A percentile compares a stretch with the other conserved stretches of the same genome.
phyloP scores from a whole-genome alignment of 805 yeast genomes.

The Teunomyces pallodes region DNA sequence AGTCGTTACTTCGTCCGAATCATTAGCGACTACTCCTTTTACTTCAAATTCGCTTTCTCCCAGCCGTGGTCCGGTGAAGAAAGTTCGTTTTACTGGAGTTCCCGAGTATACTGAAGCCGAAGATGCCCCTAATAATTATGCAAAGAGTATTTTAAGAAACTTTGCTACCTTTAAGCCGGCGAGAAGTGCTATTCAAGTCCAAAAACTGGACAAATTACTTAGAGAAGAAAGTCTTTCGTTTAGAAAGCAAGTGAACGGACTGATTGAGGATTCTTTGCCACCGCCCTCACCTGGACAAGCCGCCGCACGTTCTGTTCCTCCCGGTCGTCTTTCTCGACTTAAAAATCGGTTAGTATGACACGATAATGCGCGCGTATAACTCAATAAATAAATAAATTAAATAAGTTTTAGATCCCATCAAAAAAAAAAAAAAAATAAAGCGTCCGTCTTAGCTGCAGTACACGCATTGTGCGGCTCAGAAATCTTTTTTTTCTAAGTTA shows the following conservation, averaged over 20 bases:
- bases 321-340: slow-evolving; percentile 18
- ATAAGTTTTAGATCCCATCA: background rate
- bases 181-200: slow-evolving; percentile 13
- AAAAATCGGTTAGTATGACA: slow-evolving; percentile 15
- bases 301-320: background rate
- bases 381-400: too few species aligned
- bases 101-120: slow-evolving; percentile 50
- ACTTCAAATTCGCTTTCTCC: slow-evolving; percentile 9
- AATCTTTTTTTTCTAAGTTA: background rate
- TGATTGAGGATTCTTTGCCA: background rate
- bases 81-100: slow-evolving; percentile 53
- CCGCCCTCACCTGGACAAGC: slow-evolving; percentile 2
- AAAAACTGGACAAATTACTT: slow-evolving; percentile 35
- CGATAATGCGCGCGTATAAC: too few species aligned
- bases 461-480: slow-evolving; percentile 1
- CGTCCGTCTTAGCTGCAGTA: background rate
- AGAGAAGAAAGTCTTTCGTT: slow-evolving; percentile 40
- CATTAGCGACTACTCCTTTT: background rate
- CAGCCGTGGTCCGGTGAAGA: slow-evolving; percentile 24
- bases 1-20: background rate
- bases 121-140: slow-evolving; percentile 50
- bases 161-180: slow-evolving; percentile 32
- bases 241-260: slow-evolving; percentile 15
- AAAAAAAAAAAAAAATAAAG: background rate
- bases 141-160: slow-evolving; percentile 34